Conservation (phyloP, 768 basidiomycete species). For the Lactifluus rugatus region DNA sequence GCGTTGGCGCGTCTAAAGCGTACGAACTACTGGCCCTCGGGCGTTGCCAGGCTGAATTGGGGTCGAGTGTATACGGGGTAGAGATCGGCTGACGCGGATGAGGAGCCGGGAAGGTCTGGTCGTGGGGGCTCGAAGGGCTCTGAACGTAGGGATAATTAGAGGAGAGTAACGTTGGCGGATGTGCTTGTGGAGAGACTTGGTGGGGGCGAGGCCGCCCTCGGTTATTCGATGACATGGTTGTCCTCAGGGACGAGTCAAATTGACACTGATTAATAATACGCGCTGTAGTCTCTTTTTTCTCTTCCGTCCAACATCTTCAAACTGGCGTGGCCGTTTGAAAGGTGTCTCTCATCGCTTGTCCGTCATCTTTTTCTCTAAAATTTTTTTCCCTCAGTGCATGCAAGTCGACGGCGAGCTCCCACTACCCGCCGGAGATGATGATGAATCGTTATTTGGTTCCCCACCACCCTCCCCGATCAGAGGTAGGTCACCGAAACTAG, state of each 20-base stretch:
- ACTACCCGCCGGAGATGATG: conserved; percentile 18
- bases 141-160: not conserved
- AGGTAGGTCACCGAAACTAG: conserved; percentile 50
- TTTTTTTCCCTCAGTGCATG: conserved; percentile 19
- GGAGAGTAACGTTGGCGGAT: not conserved
- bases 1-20: conserved; percentile 19
- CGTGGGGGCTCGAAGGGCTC: not conserved
- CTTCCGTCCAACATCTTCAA: not conserved
- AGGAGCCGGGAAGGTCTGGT: not conserved
- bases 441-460: conserved; percentile 68
- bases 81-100: not conserved
- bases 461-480: conserved; percentile 57
- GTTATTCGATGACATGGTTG: not conserved
- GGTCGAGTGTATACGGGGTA: not conserved
- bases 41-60: conserved; percentile 11
- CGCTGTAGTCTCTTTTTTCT: not conserved
- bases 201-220: conserved; percentile 1
- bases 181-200: not conserved
- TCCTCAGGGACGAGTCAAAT: not conserved
- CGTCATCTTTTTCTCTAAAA: not conserved
- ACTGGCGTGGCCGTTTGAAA: conserved; percentile 7
- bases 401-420: conserved; percentile 13
- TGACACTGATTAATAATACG: not conserved
- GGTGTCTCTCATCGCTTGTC: conserved; percentile 1
- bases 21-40: conserved; percentile 18